These are phyloP conservation scores for Aureobasidium sp. DNA, from an alignment of 2,329 filamentous ascomycete genomes.

Conservation along the genomic window DNA sequence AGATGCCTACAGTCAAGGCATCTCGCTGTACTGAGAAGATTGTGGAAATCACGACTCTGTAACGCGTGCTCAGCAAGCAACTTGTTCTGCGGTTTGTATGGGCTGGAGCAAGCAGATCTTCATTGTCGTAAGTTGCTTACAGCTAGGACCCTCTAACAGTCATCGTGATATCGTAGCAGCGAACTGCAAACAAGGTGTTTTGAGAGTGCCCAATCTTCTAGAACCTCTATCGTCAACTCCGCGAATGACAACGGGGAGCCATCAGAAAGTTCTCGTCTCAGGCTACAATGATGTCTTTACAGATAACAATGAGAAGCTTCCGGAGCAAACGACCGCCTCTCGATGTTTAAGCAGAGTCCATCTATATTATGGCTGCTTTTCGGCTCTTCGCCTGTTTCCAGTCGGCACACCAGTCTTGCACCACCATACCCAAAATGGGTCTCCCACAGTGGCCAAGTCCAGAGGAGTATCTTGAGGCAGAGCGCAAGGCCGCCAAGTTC, in stretches of 20 bases:
- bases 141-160: neutral
- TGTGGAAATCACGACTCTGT: too few relatives aligned
- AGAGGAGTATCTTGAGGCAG: neutral
- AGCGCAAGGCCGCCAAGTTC: neutral
- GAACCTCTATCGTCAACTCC: neutral
- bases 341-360: neutral
- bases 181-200: neutral
- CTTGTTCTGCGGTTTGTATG: neutral
- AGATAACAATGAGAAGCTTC: neutral
- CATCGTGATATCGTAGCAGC: neutral
- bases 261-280: too few relatives aligned
- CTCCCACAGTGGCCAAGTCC: neutral
- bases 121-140: too few relatives aligned
- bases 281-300: neutral
- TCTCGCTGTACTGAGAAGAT: too few relatives aligned
- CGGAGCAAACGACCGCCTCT: neutral
- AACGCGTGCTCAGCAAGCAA: neutral
- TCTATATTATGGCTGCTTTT: neutral
- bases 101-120: neutral
- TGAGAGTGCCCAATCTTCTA: neutral
- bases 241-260: neutral
- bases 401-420: neutral
- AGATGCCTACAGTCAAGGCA: too few relatives aligned
- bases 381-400: neutral
- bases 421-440: neutral